Evolutionary conservation across 768 basidiomycete species (phyloP), one percentile per base, ranked within the genome.

Genomic region (Suillus ampliporus): DNA sequence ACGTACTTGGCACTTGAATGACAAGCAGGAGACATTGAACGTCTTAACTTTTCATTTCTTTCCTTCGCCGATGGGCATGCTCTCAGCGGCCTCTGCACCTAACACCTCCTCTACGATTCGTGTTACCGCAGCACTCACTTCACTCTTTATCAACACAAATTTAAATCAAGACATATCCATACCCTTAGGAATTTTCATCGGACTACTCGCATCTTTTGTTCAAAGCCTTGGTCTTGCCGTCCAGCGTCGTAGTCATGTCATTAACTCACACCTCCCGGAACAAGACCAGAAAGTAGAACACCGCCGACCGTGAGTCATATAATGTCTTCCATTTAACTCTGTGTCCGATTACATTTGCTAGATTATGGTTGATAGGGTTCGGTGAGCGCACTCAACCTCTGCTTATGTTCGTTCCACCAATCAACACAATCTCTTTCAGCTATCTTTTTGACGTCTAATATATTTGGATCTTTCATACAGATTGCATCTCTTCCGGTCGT

Each of bases 401-500:
- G 43, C 19, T 35, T 58, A 46, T n/a, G 26, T 35, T 52, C 23
- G 34, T 57, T 64, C 43, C 38, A 28, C 56, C 19, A 59, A 37
- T 54, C 48, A 43, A 61, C 57, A 40, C 44, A 38, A 57, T 51
- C 44, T 38, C 50, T 34, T 3, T 15, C 68, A 81, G 80, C 80
- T 59, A 86, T 95, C 71, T 96, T 95, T 81, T 87, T 96, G 62
- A 87, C 89, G 35, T 94, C 94, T 57, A 97, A 97, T 76, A 78
- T 96, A 62, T 78, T 95, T 54, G 92, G 94, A 8, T 95, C 94
- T 2, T 77, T 96, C 41, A 91, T 97, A 67, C 95, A 97, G 78
- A 94, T 98, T 46, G 94, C 94, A 10, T 92, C 94, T 2, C 86
- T 98, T 14, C 95, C 95, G 3, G 93, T 98, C 66, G 95, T 97